phyloP scores from a whole-genome alignment of 345 rosid species.

The Lumnitzera littorea region DNA sequence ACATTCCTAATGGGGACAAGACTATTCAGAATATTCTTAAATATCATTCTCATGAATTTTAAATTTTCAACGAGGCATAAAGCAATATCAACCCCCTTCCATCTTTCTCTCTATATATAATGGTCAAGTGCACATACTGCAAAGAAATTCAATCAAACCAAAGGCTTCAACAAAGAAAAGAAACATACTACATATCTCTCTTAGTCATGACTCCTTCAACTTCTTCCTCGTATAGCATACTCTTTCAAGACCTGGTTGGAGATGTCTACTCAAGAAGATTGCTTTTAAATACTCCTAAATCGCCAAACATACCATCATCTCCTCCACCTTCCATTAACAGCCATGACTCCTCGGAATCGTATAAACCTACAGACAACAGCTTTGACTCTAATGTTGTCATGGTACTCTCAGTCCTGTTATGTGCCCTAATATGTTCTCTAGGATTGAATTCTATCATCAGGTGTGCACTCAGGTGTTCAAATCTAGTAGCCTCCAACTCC shows the following conservation, averaged over 20 bases:
- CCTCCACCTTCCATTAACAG: slow-evolving; percentile 29
- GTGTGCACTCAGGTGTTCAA: slow-evolving; percentile 58
- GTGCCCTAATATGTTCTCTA: slow-evolving; percentile 78
- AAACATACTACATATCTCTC: not conserved
- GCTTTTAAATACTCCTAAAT: slow-evolving; percentile 22
- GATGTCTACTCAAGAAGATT: slow-evolving; percentile 42
- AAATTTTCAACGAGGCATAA: not conserved
- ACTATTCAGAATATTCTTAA: slow-evolving; percentile 18
- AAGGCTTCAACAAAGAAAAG: not conserved
- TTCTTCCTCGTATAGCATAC: slow-evolving; percentile 8
- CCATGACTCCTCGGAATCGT: slow-evolving; percentile 21
- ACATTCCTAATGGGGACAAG: slow-evolving; percentile 3
- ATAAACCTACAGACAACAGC: slow-evolving; percentile 22
- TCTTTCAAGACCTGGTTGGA: slow-evolving; percentile 20
- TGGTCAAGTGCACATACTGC: slow-evolving; percentile 12
- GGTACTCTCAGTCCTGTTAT: slow-evolving; percentile 72
- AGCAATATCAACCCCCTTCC: slow-evolving; percentile 7
- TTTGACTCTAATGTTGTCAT: slow-evolving; percentile 72
- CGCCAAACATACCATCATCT: slow-evolving; percentile 6
- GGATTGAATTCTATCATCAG: slow-evolving; percentile 65
- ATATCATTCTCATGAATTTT: not conserved
- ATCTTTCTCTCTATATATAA: slow-evolving; percentile 21
- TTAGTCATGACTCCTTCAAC: slow-evolving; percentile 15
- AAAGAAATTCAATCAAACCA: slow-evolving; percentile 9
- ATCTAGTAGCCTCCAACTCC: slow-evolving; percentile 24